These are phyloP conservation scores for Neoboletus subvelutipes DNA, from an alignment of 768 basidiomycete genomes.

Conservation along the genomic window DNA sequence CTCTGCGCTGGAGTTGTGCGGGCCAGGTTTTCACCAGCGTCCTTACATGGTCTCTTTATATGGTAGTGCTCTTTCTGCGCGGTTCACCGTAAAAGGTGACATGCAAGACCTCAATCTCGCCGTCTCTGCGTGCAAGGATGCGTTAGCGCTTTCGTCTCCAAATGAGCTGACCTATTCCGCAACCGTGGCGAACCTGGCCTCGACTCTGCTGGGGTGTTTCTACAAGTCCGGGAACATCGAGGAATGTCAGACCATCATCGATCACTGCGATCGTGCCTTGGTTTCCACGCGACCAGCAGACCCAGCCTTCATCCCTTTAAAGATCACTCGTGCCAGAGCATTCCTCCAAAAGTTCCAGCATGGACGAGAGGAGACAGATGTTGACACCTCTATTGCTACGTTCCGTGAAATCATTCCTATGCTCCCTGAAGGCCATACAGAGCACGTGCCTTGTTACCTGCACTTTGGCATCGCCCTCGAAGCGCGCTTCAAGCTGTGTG, in stretches of 20 bases:
- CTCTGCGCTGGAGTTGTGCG: constrained; percentile 15
- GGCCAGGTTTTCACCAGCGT: constrained; percentile 4
- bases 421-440: constrained; percentile 13
- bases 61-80: constrained; percentile 9
- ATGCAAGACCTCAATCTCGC: constrained; percentile 15
- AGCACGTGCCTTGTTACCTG: constrained; percentile 6
- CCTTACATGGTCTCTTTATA: constrained; percentile 12
- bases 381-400: constrained; percentile 10
- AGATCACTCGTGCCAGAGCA: constrained; percentile 16
- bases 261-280: constrained; percentile 22
- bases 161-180: background rate
- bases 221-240: constrained; percentile 5
- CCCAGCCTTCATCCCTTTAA: background rate
- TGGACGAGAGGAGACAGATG: constrained; percentile 7
- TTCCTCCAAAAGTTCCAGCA: constrained; percentile 10
- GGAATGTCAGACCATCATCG: constrained; percentile 21
- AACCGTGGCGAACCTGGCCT: constrained; percentile 1
- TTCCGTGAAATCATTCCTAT: constrained; percentile 14
- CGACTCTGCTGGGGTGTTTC: constrained; percentile 10
- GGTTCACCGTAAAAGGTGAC: constrained; percentile 18
- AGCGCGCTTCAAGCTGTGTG: constrained; percentile 10
- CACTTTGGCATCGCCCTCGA: constrained; percentile 20
- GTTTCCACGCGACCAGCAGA: background rate
- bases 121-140: constrained; percentile 16
- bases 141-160: constrained; percentile 9